Conservation (phyloP, 139 green algal genomes). For the Chlorella vulgaris region DNA sequence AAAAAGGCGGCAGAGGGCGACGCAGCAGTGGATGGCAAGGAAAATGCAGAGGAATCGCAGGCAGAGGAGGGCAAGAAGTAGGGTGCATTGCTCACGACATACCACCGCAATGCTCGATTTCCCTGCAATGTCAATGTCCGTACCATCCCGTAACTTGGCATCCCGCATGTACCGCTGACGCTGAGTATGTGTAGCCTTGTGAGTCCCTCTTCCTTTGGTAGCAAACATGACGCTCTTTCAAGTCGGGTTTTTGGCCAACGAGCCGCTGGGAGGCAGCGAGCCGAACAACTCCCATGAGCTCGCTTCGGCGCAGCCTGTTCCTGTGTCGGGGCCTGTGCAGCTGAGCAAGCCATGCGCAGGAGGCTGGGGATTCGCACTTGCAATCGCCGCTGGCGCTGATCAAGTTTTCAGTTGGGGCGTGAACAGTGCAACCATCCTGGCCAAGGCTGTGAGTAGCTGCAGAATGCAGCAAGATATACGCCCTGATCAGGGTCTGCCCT, state of each 20-base stretch:
- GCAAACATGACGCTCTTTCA: slow-evolving; percentile 30
- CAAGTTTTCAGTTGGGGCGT: slow-evolving; percentile 74
- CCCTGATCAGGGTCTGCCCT: too few species aligned
- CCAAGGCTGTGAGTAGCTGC: slow-evolving; percentile 42
- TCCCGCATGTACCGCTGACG: too few species aligned
- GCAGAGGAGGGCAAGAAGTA: slow-evolving; percentile 20
- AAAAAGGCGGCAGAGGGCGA: neutral
- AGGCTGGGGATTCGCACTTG: slow-evolving; percentile 43
- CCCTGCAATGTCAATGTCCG: too few species aligned
- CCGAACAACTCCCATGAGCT: slow-evolving; percentile 37
- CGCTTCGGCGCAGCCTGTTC: slow-evolving; percentile 4
- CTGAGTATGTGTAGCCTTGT: too few species aligned
- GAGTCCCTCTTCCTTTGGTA: too few species aligned
- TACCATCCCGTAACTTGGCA: too few species aligned
- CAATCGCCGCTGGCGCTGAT: slow-evolving; percentile 16
- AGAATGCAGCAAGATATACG: too few species aligned
- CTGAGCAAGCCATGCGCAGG: slow-evolving; percentile 13
- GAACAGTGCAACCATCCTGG: slow-evolving; percentile 38
- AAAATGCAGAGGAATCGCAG: neutral
- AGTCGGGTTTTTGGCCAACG: slow-evolving; percentile 40
- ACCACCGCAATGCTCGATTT: too few species aligned
- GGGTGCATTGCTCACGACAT: neutral
- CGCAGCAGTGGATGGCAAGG: slow-evolving; percentile 2
- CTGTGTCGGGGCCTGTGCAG: neutral
- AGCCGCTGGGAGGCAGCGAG: neutral